Percentiles rank a stretch among this genome's conserved stretches.
phyloP scores from a whole-genome alignment of 331 rosid genomes.

The Telfairia occidentalis region DNA sequence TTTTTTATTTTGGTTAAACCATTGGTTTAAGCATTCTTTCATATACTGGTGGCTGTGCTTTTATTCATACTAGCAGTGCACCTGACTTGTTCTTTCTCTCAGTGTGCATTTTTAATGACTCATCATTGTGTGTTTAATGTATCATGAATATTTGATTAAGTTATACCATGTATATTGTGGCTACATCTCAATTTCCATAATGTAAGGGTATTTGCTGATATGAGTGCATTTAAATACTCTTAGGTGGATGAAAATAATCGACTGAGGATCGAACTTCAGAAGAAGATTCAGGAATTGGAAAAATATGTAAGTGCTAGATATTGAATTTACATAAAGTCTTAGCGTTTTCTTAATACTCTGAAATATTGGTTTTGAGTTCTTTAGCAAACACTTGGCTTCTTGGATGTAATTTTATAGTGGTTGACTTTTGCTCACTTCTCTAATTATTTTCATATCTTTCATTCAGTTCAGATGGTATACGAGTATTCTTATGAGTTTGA shows the following conservation, averaged over 20 bases:
- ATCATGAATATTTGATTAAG: neutral
- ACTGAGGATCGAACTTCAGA: constrained; percentile 59
- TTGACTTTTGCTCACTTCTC: neutral
- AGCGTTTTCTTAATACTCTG: neutral
- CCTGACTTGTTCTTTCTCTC: neutral
- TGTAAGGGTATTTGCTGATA: neutral
- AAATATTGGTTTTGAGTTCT: neutral
- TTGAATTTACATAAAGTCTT: neutral
- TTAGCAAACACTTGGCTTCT: neutral
- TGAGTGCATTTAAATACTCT: constrained; percentile 20
- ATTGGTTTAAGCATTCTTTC: neutral
- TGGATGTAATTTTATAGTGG: neutral
- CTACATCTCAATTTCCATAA: neutral
- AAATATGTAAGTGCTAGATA: constrained; percentile 37
- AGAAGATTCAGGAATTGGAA: constrained; percentile 45
- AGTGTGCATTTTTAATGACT: neutral
- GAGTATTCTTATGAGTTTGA: neutral
- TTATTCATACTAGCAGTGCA: neutral
- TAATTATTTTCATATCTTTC: neutral
- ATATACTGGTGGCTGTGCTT: neutral
- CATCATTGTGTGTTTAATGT: neutral
- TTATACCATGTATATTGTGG: neutral
- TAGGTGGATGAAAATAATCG: constrained; percentile 66
- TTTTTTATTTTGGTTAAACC: neutral
- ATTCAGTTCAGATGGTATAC: neutral